Evolutionary conservation across 2,329 filamentous ascomycete genomes (phyloP).

Genomic region (Lachnellula arida): DNA sequence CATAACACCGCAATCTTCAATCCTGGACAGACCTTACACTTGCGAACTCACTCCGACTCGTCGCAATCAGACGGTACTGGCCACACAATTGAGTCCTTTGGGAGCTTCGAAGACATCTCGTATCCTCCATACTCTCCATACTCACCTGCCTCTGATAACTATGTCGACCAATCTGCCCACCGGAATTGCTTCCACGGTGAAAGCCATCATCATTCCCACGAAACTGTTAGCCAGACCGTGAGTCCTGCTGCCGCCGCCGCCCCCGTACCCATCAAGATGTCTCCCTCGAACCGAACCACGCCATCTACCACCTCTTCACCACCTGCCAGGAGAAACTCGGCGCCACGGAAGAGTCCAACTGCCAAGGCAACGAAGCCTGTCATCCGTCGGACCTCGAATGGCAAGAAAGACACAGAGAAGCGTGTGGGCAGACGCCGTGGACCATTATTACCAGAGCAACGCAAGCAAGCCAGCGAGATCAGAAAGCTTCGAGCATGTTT

Average conservation of each 20-base stretch:
- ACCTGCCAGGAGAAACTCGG: slow-evolving; percentile 62
- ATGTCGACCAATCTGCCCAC: slow-evolving; percentile 55
- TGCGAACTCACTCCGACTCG: slow-evolving; percentile 81
- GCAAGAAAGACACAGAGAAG: slow-evolving; percentile 86
- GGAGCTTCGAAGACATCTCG: slow-evolving; percentile 76
- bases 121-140: slow-evolving; percentile 67
- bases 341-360: slow-evolving; percentile 55
- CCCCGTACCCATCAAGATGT: slow-evolving; percentile 65
- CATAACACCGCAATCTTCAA: slow-evolving; percentile 72
- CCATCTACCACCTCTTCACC: slow-evolving; percentile 60
- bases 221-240: slow-evolving; percentile 52
- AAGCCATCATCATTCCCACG: slow-evolving; percentile 41
- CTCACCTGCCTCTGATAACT: slow-evolving; percentile 77
- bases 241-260: slow-evolving; percentile 56
- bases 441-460: slow-evolving; percentile 85
- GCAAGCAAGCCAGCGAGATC: slow-evolving; percentile 95
- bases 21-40: slow-evolving; percentile 82
- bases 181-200: slow-evolving; percentile 60
- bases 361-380: slow-evolving; percentile 80
- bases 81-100: slow-evolving; percentile 52
- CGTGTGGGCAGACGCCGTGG: slow-evolving; percentile 87
- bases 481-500: slow-evolving; percentile 90
- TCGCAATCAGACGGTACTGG: slow-evolving; percentile 67
- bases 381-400: slow-evolving; percentile 69
- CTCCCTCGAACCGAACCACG: slow-evolving; percentile 54